These are phyloP conservation scores for Penicillium crustosum DNA, from an alignment of 2,329 filamentous ascomycete genomes.

Conservation along the genomic window DNA sequence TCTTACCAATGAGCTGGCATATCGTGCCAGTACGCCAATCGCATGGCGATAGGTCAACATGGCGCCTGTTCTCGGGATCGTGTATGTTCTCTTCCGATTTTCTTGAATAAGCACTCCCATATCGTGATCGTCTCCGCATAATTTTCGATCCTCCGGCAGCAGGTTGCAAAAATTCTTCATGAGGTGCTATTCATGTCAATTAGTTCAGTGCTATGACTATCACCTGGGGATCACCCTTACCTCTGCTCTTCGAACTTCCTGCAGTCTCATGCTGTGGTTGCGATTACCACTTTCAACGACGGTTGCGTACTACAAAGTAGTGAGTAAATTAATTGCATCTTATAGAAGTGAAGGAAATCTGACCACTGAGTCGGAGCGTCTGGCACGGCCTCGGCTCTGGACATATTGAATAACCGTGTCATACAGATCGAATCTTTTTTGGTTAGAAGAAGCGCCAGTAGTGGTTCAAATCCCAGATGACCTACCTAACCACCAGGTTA, in stretches of 20 bases:
- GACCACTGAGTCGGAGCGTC: constrained; percentile 68
- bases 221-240: constrained; percentile 21
- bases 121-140: constrained; percentile 60
- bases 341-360: not conserved
- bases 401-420: constrained; percentile 91
- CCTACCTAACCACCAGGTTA: constrained; percentile 59
- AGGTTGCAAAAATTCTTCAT: constrained; percentile 75
- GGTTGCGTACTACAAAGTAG: constrained; percentile 61
- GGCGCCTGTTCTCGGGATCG: constrained; percentile 67
- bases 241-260: constrained; percentile 51
- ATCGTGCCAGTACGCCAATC: constrained; percentile 69
- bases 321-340: constrained; percentile 5
- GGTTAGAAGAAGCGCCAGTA: constrained; percentile 11
- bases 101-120: constrained; percentile 57
- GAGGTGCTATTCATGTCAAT: constrained; percentile 25
- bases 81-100: constrained; percentile 54
- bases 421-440: constrained; percentile 77
- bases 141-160: constrained; percentile 71
- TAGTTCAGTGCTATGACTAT: not conserved
- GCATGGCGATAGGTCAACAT: constrained; percentile 76
- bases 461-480: not conserved
- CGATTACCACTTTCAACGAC: constrained; percentile 76
- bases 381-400: constrained; percentile 84
- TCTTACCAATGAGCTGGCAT: constrained; percentile 64
- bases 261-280: constrained; percentile 60